Base-by-base conservation (phyloP, 805 yeast species). In the Kluyveromyces wickerhamii region DNA sequence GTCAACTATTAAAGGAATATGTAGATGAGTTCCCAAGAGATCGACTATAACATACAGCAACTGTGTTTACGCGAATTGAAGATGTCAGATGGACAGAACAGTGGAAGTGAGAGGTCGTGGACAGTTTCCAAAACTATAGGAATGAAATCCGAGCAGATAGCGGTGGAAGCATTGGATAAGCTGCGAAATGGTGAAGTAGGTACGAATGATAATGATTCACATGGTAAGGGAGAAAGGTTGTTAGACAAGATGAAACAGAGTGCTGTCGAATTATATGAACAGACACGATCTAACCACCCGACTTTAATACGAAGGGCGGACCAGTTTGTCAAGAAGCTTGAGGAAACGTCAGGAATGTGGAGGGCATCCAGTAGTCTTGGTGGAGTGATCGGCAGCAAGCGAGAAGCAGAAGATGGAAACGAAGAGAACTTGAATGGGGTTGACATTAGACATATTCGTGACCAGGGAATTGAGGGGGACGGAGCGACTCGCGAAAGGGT, bases 191-290 rank as follows among this genome's bases (percentile, higher is more conserved):
- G 81, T 79, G 2, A 80, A 69, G 22, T 66, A 73, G 24, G 78
- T 71, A 49, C 64, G 66, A 40, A 75, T 74, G 28, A 66, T 55
- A 37, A 68, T 63, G 36, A 65, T 69, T 40, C 77, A 63, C 52
- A 52, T 44, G 42, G 55, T 45, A 32, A 21, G 19, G 26, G 33
- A n/a, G 33, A 30, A 13, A 30, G 33, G 15, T 19, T 30, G 49
- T 48, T 39, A 43, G 39, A 25, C 47, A 51, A 28, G 61, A 52
- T 35, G 69, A 60, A 49, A 60, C 64, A 47, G 69, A 30, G 33
- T 21, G 33, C 33, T 7, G 33, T 64, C 45, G 65, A 45, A 31
- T 51, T 20, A 43, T 42, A 12, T 46, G 44, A 36, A 49, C 57
- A 2, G 47, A 44, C 31, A 44, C 48, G 9, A 46, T 51, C 56